Base-by-base conservation (phyloP, 441 rosid genomes). In the Flueggea neowawraea region DNA sequence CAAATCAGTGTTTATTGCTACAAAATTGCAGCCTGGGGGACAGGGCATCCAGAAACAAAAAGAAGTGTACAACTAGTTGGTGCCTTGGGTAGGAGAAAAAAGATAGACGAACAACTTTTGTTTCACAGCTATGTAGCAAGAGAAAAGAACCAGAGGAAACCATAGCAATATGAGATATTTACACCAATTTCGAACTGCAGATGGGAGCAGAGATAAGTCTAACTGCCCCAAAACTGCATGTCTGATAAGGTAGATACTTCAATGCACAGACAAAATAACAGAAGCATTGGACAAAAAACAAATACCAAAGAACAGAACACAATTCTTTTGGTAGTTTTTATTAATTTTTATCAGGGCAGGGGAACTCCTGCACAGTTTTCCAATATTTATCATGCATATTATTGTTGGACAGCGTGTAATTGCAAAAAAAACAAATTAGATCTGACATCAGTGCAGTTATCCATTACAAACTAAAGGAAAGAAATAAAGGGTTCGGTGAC, bases 381-480 rank as follows among this genome's bases (percentile, higher is more conserved):
- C 16, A n/a, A 62, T 58, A 43, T 39, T 52, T 33, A 14, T 50
- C 4, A 36, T 52, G 54, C 47, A 59, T 33, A 33, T 33, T 33
- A 33, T 33, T 33, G 55, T 28, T 10, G 4, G n/a, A n/a, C 16
- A n/a, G 16, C 32, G 28, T 57, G 36, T 16, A 15, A 62, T 17
- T 12, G 4, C 7, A 51, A 15, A 54, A 2, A 45, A 4, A 45
- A 10, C 14, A 52, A 64, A 68, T 48, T 57, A 36, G 45, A 54
- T 32, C 41, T 60, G 31, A 61, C 48, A 64, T 69, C 31, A 54
- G 28, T 11, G 69, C 31, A 54, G 36, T 11, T 41, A 54, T 62
- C 54, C n/a, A 60, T 36, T 57, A 59, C 48, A 47, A 67, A 61
- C 49, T 57, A 55, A 31, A 64, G 33, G 36, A 41, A 32, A 60